Conservation (phyloP, 2,329 filamentous ascomycete species). For the Monosporascus sp. region DNA sequence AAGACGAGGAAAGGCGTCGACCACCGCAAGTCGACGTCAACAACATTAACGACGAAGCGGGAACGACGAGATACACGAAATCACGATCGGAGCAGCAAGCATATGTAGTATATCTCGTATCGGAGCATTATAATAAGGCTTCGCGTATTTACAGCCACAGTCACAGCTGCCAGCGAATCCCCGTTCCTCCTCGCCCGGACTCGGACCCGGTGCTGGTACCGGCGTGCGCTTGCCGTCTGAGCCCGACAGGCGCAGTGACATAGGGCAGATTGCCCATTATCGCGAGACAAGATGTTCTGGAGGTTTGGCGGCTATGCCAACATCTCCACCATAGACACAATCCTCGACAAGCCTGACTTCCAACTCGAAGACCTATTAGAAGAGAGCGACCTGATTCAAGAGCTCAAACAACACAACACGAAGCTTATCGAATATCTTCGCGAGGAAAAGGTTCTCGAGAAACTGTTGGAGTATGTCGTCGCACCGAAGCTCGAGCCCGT, state of each 20-base stretch:
- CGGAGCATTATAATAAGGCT: neutral
- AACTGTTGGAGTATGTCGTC: slow-evolving; percentile 85
- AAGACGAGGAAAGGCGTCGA: too few species aligned
- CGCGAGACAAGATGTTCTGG: slow-evolving; percentile 85
- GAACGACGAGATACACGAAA: too few species aligned
- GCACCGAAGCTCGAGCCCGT: slow-evolving; percentile 64
- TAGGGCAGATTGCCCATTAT: slow-evolving; percentile 12
- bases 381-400: slow-evolving; percentile 92
- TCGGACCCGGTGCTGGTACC: slow-evolving; percentile 11
- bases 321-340: slow-evolving; percentile 91
- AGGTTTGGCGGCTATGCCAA: slow-evolving; percentile 98
- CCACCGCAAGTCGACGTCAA: too few species aligned
- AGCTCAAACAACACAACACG: slow-evolving; percentile 96
- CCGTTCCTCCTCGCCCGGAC: neutral
- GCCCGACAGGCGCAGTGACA: slow-evolving; percentile 16
- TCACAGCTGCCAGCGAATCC: slow-evolving; percentile 1
- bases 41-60: too few species aligned
- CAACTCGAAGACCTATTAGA: slow-evolving; percentile 93
- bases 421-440: slow-evolving; percentile 96
- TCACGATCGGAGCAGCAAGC: too few species aligned
- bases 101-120: neutral
- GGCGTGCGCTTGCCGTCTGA: neutral
- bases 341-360: slow-evolving; percentile 95
- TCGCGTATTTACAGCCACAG: neutral
- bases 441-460: slow-evolving; percentile 78